phyloP scores from a whole-genome alignment of 768 basidiomycete genomes.

The Phanerochaete sordida region DNA sequence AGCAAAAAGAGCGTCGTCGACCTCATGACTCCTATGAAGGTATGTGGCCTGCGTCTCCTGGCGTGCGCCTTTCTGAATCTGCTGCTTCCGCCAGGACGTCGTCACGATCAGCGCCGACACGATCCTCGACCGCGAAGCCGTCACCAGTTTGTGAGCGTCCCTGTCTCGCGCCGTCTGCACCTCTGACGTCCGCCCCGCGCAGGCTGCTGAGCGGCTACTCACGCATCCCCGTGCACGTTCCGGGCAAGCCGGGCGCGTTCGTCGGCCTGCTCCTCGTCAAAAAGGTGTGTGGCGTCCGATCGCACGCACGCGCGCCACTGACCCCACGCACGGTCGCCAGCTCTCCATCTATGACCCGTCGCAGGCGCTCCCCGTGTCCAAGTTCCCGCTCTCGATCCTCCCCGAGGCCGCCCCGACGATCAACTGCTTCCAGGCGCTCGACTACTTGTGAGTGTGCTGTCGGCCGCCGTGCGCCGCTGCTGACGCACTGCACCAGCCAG shows the following conservation, averaged over 20 bases:
- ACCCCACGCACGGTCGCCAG: slow-evolving; percentile 35
- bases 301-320: not conserved
- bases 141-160: slow-evolving; percentile 65
- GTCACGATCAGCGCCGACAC: slow-evolving; percentile 77
- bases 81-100: slow-evolving; percentile 55
- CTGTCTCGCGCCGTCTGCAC: not conserved
- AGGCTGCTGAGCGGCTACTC: slow-evolving; percentile 85
- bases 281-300: slow-evolving; percentile 43
- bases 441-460: slow-evolving; percentile 69
- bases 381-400: slow-evolving; percentile 76
- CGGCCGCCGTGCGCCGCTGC: too few species aligned
- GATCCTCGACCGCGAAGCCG: slow-evolving; percentile 71
- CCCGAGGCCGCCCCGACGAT: slow-evolving; percentile 88
- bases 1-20: slow-evolving; percentile 62
- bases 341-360: slow-evolving; percentile 87
- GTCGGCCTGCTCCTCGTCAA: slow-evolving; percentile 82
- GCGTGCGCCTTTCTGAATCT: not conserved
- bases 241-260: slow-evolving; percentile 65
- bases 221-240: slow-evolving; percentile 84
- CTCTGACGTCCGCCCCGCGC: not conserved
- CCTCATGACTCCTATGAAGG: slow-evolving; percentile 58
- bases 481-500: slow-evolving; percentile 65
- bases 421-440: slow-evolving; percentile 92
- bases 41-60: slow-evolving; percentile 14
- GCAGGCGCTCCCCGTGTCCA: slow-evolving; percentile 66